These are phyloP conservation scores for Neurospora sp. DNA, from an alignment of 495 filamentous ascomycete species.

Conservation along the genomic window DNA sequence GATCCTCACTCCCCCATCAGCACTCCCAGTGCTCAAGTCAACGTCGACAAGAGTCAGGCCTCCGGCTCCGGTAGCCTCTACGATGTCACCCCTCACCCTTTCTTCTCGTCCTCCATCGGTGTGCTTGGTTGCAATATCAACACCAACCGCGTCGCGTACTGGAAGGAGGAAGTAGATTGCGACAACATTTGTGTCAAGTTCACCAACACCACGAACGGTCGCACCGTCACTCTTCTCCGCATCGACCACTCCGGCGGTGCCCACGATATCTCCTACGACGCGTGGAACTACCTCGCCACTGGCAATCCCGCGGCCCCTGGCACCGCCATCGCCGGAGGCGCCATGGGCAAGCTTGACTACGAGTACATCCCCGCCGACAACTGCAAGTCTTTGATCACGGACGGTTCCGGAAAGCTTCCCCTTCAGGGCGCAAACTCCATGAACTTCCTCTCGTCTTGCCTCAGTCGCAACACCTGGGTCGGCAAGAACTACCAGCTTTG, in stretches of 20 bases:
- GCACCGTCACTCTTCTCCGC: constrained; percentile 22
- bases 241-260: constrained; percentile 27
- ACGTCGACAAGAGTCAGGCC: background rate
- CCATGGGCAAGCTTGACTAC: constrained; percentile 14
- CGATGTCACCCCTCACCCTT: constrained; percentile 27
- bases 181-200: constrained; percentile 25
- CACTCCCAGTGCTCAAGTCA: background rate
- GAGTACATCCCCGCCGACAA: constrained; percentile 12
- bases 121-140: constrained; percentile 30
- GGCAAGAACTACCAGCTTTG: constrained; percentile 19
- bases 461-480: constrained; percentile 17
- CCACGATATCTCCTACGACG: constrained; percentile 27
- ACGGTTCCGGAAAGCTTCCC: constrained; percentile 19
- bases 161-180: constrained; percentile 25
- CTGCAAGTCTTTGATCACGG: constrained; percentile 21
- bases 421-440: constrained; percentile 27
- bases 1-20: background rate
- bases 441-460: constrained; percentile 23
- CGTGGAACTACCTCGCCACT: constrained; percentile 28
- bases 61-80: background rate
- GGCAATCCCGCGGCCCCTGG: constrained; percentile 18
- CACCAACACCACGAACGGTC: constrained; percentile 12
- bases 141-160: constrained; percentile 28
- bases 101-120: constrained; percentile 25
- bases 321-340: constrained; percentile 18